These are phyloP conservation scores for Fraxinus quadrangulata DNA, from an alignment of 257 asterid species.

Conservation along the genomic window DNA sequence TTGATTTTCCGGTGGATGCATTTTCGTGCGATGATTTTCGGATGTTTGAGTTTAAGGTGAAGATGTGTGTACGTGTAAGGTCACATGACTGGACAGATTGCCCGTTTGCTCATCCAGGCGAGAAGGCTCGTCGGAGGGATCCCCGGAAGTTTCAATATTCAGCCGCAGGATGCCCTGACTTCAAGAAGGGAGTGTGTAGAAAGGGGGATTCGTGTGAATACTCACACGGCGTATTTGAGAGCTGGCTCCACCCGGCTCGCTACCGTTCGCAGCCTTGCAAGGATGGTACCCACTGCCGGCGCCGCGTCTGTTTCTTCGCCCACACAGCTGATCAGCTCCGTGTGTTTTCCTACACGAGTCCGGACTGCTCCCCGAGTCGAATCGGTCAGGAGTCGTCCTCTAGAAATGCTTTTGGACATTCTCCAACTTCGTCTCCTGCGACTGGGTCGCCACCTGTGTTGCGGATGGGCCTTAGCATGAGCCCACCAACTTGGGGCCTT, in stretches of 20 bases:
- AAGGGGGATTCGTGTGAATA: constrained; percentile 52
- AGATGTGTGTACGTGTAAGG: constrained; percentile 48
- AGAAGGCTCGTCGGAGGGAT: constrained; percentile 57
- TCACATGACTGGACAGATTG: constrained; percentile 63
- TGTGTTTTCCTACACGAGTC: constrained; percentile 22
- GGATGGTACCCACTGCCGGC: constrained; percentile 55
- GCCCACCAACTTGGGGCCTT: constrained; percentile 36
- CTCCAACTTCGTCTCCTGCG: constrained; percentile 30
- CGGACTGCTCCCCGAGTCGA: constrained; percentile 32
- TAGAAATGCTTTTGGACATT: constrained; percentile 18
- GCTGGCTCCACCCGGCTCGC: constrained; percentile 55
- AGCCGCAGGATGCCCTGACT: constrained; percentile 44
- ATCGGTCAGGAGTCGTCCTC: background rate
- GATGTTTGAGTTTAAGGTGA: constrained; percentile 49
- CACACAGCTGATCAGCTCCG: constrained; percentile 56
- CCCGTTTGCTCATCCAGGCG: constrained; percentile 56
- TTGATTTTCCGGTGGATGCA: constrained; percentile 46
- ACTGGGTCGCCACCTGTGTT: constrained; percentile 40
- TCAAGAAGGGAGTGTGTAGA: constrained; percentile 39
- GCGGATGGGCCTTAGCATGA: constrained; percentile 28
- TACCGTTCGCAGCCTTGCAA: constrained; percentile 58
- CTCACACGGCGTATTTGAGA: constrained; percentile 56
- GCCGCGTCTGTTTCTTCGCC: constrained; percentile 55
- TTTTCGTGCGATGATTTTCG: constrained; percentile 50
- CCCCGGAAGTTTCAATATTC: constrained; percentile 46